Conservation (phyloP, 192 early-diverging fungal genomes). For the Powellomyces hirtus region DNA sequence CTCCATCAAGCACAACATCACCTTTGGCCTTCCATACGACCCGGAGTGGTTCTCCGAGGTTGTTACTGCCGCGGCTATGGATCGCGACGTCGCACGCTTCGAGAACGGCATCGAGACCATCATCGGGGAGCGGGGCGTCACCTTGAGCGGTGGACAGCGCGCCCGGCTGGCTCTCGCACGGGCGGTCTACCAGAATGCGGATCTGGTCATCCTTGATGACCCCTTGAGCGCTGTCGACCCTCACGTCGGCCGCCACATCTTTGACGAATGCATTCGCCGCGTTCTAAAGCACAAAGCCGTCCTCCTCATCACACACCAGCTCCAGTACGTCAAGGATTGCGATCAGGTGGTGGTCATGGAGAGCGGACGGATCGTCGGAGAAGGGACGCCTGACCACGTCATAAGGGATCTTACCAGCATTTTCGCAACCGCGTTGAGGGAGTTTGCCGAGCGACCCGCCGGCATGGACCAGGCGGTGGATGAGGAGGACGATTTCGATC, state of each 20-base stretch:
- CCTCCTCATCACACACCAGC: slow-evolving; percentile 47
- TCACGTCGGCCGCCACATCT: slow-evolving; percentile 44
- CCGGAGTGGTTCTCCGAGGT: slow-evolving; percentile 34
- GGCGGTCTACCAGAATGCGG: slow-evolving; percentile 44
- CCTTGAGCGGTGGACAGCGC: slow-evolving; percentile 47
- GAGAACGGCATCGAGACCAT: slow-evolving; percentile 32
- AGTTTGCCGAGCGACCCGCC: slow-evolving; percentile 20
- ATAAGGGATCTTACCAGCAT: background rate
- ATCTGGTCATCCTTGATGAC: slow-evolving; percentile 48
- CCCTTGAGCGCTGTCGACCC: slow-evolving; percentile 47
- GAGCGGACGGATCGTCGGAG: slow-evolving; percentile 20
- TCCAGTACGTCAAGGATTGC: slow-evolving; percentile 42
- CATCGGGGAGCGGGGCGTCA: slow-evolving; percentile 45
- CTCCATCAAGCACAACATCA: slow-evolving; percentile 46
- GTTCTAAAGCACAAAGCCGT: slow-evolving; percentile 36
- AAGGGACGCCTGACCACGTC: slow-evolving; percentile 31
- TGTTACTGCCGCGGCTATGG: slow-evolving; percentile 39
- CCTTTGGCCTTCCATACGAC: slow-evolving; percentile 36
- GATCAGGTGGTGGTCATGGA: slow-evolving; percentile 41
- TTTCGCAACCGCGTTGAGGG: slow-evolving; percentile 28
- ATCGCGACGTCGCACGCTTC: slow-evolving; percentile 35
- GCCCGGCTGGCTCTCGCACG: slow-evolving; percentile 46
- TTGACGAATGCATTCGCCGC: slow-evolving; percentile 39
- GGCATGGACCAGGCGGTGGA: slow-evolving; percentile 13
- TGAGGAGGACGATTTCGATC: slow-evolving; percentile 14